Evolutionary conservation across 2,329 filamentous ascomycete species (phyloP), one percentile per base, ranked within the genome.

Genomic region (Aspergillus tanneri): DNA sequence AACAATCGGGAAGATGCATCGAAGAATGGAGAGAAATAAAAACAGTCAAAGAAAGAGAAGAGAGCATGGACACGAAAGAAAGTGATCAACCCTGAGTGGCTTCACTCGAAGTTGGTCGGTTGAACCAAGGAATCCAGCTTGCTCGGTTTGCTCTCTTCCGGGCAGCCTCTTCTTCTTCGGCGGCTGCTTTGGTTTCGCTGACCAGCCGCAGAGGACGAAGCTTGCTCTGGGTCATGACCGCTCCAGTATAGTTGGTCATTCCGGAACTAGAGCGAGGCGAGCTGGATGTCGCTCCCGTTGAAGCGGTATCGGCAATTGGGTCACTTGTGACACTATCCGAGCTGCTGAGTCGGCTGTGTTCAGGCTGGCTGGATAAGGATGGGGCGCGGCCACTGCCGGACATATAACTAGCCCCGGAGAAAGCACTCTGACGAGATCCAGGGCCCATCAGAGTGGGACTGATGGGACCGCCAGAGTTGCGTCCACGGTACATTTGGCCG

Each of bases 401-500:
- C 64, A 79, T 81, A 54, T 78, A 77, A 28, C 73, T 72, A 36
- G 76, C 41, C 19, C 65, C 64, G 4, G 67, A 68, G 47, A 72
- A 71, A 47, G 70, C 61, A 43, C 66, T 71, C 46, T 72, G 68
- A 6, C 69, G 67, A 3, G 67, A 70, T n/a, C 66, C 67, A 27
- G 67, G 67, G 6, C 67, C 68, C 55, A 72, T 65, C 4, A 66
- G 49, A 14, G 69, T 85, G 72, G 59, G 83, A 72, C 68, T 83
- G 76, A 73, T 73, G 42, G 65, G 77, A 18, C 86, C 80, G 11
- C 69, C 67, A 5, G 72, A 72, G 39, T 69, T 68, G 16, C 70
- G 81, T 11, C 86, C 86, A 62, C 85, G 86, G 73, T 95, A 95
- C 87, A 96, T 95, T 69, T 91, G 90, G 60, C 88, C 89, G 40